These are phyloP conservation scores for Otatea glauca DNA, from an alignment of 176 grass and related monocot genomes.

Conservation along the genomic window DNA sequence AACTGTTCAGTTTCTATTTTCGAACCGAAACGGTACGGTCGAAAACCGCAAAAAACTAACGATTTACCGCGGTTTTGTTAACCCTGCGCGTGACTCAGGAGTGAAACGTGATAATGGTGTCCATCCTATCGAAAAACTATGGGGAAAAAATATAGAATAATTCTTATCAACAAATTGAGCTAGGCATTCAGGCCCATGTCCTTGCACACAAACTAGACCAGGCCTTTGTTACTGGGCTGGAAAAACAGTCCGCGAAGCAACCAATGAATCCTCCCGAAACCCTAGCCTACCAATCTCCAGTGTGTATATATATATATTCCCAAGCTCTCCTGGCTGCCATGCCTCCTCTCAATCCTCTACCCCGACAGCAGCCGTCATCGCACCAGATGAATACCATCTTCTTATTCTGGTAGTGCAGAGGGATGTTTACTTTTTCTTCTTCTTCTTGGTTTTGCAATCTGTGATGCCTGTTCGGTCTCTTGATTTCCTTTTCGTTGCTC, in stretches of 20 bases:
- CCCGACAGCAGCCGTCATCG: background rate
- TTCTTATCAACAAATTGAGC: background rate
- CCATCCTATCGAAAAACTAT: too few species aligned
- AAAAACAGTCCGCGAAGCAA: background rate
- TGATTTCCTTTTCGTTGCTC: background rate
- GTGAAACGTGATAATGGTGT: too few species aligned
- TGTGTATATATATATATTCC: background rate
- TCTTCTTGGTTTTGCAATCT: background rate
- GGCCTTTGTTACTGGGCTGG: background rate
- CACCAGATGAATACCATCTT: too few species aligned
- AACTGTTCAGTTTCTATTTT: too few species aligned
- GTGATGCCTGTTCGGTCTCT: background rate
- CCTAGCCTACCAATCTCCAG: background rate
- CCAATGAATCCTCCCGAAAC: background rate
- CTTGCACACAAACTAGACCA: background rate
- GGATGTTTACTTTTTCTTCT: background rate
- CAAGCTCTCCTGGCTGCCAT: accelerated
- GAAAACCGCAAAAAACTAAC: too few species aligned
- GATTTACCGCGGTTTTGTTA: too few species aligned
- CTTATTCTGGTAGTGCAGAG: background rate
- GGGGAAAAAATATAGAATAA: too few species aligned
- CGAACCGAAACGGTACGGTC: too few species aligned
- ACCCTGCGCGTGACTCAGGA: too few species aligned
- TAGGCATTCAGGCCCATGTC: background rate
- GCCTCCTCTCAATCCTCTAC: background rate